Evolutionary conservation across 257 asterid species (phyloP).

Genomic region (Ilex aquifolium): DNA sequence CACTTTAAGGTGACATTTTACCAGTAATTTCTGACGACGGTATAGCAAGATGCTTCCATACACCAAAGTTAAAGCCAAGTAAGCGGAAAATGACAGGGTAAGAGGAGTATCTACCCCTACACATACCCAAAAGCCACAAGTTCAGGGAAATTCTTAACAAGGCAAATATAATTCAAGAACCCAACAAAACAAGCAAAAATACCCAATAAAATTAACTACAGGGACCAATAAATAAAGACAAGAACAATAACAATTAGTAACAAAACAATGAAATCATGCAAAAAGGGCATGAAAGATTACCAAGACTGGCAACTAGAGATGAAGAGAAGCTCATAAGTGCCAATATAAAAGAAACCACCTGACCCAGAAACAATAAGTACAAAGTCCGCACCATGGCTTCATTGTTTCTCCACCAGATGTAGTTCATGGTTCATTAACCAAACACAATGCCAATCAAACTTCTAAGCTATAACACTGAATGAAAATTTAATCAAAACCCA

Average conservation of each 20-base stretch:
- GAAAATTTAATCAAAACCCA: too few relatives aligned
- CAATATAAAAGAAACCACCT: conserved; percentile 44
- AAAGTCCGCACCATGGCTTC: conserved; percentile 21
- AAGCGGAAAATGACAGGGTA: conserved; percentile 52
- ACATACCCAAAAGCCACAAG: background rate
- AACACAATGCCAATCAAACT: too few relatives aligned
- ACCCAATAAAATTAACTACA: conserved; percentile 10
- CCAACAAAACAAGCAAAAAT: background rate
- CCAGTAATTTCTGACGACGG: conserved; percentile 57
- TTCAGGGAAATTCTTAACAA: background rate
- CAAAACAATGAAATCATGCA: too few relatives aligned
- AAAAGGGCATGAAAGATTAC: conserved; percentile 9
- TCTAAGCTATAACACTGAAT: too few relatives aligned
- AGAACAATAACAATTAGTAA: too few relatives aligned
- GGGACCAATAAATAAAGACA: background rate
- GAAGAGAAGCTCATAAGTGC: conserved; percentile 37
- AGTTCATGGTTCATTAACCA: conserved; percentile 9
- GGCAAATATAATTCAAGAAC: background rate
- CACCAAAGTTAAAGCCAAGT: conserved; percentile 44
- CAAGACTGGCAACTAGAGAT: conserved; percentile 45
- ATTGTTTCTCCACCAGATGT: conserved; percentile 22
- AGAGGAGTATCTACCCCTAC: conserved; percentile 69
- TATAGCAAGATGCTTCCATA: conserved; percentile 58
- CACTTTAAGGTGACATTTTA: conserved; percentile 1
- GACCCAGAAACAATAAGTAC: conserved; percentile 45